phyloP scores from a whole-genome alignment of 2,329 filamentous ascomycete genomes.

The Diaporthe capsici region DNA sequence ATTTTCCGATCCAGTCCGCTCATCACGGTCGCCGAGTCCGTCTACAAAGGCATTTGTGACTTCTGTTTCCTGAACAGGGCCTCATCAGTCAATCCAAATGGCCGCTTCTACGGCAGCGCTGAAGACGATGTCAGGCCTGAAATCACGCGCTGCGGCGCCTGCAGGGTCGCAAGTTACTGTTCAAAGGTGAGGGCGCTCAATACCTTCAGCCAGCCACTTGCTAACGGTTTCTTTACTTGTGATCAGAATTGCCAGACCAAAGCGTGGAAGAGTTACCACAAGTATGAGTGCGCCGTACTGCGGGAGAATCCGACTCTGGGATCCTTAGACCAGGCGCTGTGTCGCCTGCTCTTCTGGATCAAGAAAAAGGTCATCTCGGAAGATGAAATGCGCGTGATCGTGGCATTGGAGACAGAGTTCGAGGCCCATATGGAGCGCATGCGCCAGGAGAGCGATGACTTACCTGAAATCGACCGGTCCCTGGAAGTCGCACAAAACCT shows the following conservation, averaged over 20 bases:
- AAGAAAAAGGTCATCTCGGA: slow-evolving; percentile 43
- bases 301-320: slow-evolving; percentile 41
- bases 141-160: slow-evolving; percentile 44
- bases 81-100: slow-evolving; percentile 32
- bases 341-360: slow-evolving; percentile 48
- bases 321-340: slow-evolving; percentile 43
- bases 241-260: slow-evolving; percentile 48
- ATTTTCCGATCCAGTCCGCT: slow-evolving; percentile 47
- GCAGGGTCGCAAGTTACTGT: slow-evolving; percentile 48
- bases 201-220: background rate
- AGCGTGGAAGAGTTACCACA: slow-evolving; percentile 50
- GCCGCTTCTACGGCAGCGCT: slow-evolving; percentile 29
- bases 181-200: slow-evolving; percentile 44
- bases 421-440: slow-evolving; percentile 41
- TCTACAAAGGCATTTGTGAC: slow-evolving; percentile 45
- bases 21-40: slow-evolving; percentile 42
- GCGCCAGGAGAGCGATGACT: slow-evolving; percentile 37
- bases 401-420: slow-evolving; percentile 47
- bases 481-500: slow-evolving; percentile 39
- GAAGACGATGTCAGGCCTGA: slow-evolving; percentile 15
- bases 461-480: slow-evolving; percentile 13
- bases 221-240: background rate
- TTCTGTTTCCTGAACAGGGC: slow-evolving; percentile 46
- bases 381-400: slow-evolving; percentile 41
- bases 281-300: slow-evolving; percentile 49